Evolutionary conservation across 2,329 filamentous ascomycete genomes (phyloP).

Genomic region (Tolypocladium album): DNA sequence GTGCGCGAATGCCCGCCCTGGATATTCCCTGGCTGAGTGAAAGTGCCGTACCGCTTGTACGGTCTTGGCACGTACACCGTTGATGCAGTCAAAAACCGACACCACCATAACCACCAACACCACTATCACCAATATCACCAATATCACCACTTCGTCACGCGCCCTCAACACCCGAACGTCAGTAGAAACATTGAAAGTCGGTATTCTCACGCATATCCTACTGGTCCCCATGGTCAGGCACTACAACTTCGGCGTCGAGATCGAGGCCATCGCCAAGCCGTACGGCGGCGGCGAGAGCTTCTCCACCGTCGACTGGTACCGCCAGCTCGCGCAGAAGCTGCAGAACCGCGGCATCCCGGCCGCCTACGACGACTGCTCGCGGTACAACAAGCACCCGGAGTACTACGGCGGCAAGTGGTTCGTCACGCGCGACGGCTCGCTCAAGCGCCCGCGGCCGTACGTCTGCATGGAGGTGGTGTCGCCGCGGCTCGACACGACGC

Average conservation of each 20-base stretch:
- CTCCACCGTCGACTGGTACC: constrained; percentile 28
- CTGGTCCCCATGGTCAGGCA: constrained; percentile 15
- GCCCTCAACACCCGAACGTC: neutral
- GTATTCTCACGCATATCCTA: neutral
- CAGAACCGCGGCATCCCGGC: constrained; percentile 25
- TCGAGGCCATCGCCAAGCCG: constrained; percentile 25
- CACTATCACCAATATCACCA: neutral
- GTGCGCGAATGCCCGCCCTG: neutral
- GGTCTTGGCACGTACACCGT: neutral
- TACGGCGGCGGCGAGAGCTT: constrained; percentile 24
- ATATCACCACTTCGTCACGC: neutral
- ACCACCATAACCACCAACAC: neutral
- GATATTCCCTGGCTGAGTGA: neutral
- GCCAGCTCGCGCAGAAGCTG: constrained; percentile 26
- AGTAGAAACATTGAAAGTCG: no score
- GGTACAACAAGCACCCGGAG: constrained; percentile 29
- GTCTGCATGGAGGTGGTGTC: constrained; percentile 32
- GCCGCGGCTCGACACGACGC: constrained; percentile 24
- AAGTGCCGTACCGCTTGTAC: neutral
- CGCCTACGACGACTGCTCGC: constrained; percentile 24
- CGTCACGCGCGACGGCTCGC: constrained; percentile 27
- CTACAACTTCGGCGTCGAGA: constrained; percentile 30
- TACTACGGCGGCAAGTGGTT: constrained; percentile 31
- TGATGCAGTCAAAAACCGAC: neutral
- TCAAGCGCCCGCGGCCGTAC: constrained; percentile 23